phyloP scores from a whole-genome alignment of 331 rosid species.

The Pyrus hybrid region DNA sequence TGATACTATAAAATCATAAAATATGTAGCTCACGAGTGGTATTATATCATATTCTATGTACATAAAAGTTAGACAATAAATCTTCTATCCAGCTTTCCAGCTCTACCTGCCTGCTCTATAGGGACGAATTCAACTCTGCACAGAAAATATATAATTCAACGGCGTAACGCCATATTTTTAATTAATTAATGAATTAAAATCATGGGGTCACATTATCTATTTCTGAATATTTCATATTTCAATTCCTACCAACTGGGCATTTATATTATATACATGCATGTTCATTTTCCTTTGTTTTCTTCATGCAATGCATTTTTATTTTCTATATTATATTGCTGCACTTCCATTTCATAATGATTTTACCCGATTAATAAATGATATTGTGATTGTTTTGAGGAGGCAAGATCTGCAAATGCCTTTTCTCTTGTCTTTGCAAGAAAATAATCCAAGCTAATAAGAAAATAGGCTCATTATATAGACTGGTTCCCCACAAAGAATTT shows the following conservation, averaged over 20 bases:
- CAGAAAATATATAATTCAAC: not conserved
- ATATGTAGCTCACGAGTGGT: not conserved
- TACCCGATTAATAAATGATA: no score
- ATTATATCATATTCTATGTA: not conserved
- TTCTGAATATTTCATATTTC: no score
- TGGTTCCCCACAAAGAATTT: no score
- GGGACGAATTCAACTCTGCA: constrained; percentile 9
- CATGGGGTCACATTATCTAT: not conserved
- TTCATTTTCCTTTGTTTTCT: not conserved
- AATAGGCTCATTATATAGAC: no score
- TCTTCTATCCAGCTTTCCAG: not conserved
- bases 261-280: not conserved
- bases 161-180: not conserved
- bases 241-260: no score
- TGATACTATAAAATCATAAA: not conserved
- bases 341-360: not conserved
- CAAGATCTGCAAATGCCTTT: no score
- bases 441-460: no score
- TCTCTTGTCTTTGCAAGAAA: no score
- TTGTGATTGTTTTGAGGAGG: no score
- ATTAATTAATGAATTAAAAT: not conserved
- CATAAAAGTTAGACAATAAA: not conserved
- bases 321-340: not conserved
- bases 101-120: not conserved
- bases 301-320: not conserved